Conservation (phyloP, 1,284 basidiomycete species). For the Ustilago sp. region DNA sequence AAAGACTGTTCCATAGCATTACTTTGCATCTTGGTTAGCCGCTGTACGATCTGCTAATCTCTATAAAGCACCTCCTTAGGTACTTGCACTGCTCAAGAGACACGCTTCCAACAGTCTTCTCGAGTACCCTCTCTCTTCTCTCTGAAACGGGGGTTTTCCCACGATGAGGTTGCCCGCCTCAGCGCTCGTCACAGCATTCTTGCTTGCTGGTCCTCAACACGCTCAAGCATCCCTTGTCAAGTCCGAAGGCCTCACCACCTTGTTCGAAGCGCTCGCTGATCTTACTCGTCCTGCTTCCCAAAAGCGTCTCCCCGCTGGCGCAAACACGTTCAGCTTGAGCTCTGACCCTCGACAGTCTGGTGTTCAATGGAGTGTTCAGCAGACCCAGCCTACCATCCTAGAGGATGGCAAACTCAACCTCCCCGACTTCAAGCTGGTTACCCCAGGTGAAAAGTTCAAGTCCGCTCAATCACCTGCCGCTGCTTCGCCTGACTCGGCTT, state of each 20-base stretch:
- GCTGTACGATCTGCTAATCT: background rate
- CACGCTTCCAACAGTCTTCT: background rate
- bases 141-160: background rate
- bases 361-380: conserved; percentile 43
- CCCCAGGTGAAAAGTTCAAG: conserved; percentile 22
- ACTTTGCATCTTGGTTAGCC: background rate
- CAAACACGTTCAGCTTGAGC: conserved; percentile 19
- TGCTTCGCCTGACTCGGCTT: conserved; percentile 16
- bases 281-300: conserved; percentile 32
- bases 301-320: conserved; percentile 30
- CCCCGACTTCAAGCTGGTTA: conserved; percentile 39
- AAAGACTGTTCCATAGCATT: background rate
- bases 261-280: conserved; percentile 50
- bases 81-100: background rate
- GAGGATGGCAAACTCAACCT: conserved; percentile 34
- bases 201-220: conserved; percentile 26
- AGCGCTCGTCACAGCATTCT: conserved; percentile 20
- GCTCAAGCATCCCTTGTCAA: conserved; percentile 42
- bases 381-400: conserved; percentile 22
- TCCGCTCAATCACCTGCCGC: conserved; percentile 1
- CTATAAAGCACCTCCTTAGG: background rate
- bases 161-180: conserved; percentile 32
- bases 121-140: background rate
- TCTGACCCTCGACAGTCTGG: conserved; percentile 35
- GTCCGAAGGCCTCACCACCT: conserved; percentile 29